Conservation (phyloP, 2,329 filamentous ascomycete genomes). For the Fonsecaea multimorphosa region DNA sequence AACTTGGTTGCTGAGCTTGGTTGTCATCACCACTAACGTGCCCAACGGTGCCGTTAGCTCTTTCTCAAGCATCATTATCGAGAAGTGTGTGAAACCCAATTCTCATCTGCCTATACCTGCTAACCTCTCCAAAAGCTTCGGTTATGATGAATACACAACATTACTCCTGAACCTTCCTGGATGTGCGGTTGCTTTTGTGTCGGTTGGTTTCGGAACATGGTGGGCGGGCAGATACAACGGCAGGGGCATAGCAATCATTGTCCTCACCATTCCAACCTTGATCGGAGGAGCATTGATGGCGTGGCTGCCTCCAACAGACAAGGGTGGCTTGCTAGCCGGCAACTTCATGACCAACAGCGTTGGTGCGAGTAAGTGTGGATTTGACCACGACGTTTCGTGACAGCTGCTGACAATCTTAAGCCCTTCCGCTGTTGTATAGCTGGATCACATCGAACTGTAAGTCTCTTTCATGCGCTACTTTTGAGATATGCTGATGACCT, state of each 20-base stretch:
- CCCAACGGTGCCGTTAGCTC: constrained; percentile 53
- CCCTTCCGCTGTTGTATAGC: constrained; percentile 52
- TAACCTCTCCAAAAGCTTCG: constrained; percentile 45
- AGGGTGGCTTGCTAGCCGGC: constrained; percentile 50
- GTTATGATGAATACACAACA: constrained; percentile 52
- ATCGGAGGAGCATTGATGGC: constrained; percentile 50
- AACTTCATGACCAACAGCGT: constrained; percentile 54
- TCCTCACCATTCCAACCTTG: constrained; percentile 55
- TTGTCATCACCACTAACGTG: constrained; percentile 46
- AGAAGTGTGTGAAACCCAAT: constrained; percentile 35
- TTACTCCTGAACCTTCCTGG: constrained; percentile 54
- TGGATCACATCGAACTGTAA: constrained; percentile 54
- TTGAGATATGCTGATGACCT: neutral
- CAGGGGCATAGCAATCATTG: constrained; percentile 51
- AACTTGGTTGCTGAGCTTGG: constrained; percentile 49
- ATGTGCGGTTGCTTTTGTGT: constrained; percentile 52
- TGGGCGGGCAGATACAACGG: constrained; percentile 48
- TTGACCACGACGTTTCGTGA: neutral
- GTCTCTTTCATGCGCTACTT: neutral
- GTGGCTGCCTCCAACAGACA: constrained; percentile 47
- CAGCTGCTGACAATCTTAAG: constrained; percentile 18
- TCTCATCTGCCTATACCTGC: constrained; percentile 17
- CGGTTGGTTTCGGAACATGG: constrained; percentile 49
- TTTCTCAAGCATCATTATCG: constrained; percentile 52
- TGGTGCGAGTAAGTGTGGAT: constrained; percentile 42